Evolutionary conservation across 495 filamentous ascomycete species (phyloP).

Genomic region (Neurospora pannonica): DNA sequence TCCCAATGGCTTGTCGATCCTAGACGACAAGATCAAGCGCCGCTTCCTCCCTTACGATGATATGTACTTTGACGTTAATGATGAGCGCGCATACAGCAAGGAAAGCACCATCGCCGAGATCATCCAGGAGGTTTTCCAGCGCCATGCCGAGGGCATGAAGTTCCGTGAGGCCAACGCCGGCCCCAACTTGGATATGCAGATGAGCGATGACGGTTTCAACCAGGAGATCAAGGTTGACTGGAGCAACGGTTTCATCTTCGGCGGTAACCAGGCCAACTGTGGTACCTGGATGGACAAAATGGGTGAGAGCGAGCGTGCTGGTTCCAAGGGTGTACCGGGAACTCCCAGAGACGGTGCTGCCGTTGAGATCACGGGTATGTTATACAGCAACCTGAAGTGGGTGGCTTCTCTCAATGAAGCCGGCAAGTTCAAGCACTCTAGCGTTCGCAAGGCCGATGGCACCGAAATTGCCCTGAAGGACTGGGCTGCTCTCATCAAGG

Average conservation of each 20-base stretch:
- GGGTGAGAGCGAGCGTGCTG: slow-evolving; percentile 90
- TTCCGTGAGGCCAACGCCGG: slow-evolving; percentile 96
- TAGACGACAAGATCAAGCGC: slow-evolving; percentile 68
- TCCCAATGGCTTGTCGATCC: slow-evolving; percentile 63
- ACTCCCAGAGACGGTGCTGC: slow-evolving; percentile 94
- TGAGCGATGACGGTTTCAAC: slow-evolving; percentile 86
- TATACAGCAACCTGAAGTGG: slow-evolving; percentile 86
- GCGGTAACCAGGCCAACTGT: slow-evolving; percentile 88
- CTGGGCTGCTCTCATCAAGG: slow-evolving; percentile 76
- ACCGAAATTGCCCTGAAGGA: slow-evolving; percentile 58
- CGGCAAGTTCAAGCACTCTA: slow-evolving; percentile 59
- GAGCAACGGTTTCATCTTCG: slow-evolving; percentile 86
- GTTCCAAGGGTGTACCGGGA: slow-evolving; percentile 88
- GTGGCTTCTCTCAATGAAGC: slow-evolving; percentile 52
- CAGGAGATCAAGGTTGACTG: slow-evolving; percentile 87
- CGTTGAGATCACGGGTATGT: slow-evolving; percentile 85
- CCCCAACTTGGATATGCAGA: slow-evolving; percentile 76
- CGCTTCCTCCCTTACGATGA: slow-evolving; percentile 96
- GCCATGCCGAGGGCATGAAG: slow-evolving; percentile 79
- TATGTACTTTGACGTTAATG: slow-evolving; percentile 74
- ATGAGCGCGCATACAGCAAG: slow-evolving; percentile 76
- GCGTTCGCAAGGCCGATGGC: slow-evolving; percentile 55
- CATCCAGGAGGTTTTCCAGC: slow-evolving; percentile 85
- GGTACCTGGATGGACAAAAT: slow-evolving; percentile 99
- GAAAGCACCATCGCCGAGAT: slow-evolving; percentile 75